Conservation (phyloP, 805 yeast genomes). For the Myxozyma neotropica region DNA sequence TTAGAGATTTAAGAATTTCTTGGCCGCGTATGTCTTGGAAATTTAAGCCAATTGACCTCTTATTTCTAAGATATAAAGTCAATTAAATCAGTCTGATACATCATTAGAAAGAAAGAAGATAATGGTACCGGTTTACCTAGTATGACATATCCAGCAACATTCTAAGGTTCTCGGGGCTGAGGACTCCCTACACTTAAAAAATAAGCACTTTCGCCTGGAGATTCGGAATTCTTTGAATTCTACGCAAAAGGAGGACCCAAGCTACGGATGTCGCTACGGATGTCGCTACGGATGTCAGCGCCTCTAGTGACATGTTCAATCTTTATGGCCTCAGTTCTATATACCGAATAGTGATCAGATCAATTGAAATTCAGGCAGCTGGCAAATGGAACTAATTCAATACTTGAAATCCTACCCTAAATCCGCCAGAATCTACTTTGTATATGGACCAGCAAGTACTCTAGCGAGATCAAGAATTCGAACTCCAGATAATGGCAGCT, state of each 20-base stretch:
- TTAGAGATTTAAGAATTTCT: slow-evolving; percentile 40
- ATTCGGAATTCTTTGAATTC: slow-evolving; percentile 6
- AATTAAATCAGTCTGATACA: background rate
- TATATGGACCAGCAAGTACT: slow-evolving; percentile 50
- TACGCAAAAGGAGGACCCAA: slow-evolving; percentile 51
- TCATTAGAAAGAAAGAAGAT: background rate
- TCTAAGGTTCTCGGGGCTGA: too few species aligned
- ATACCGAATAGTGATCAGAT: background rate
- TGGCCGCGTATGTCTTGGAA: slow-evolving; percentile 44
- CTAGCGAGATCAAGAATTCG: slow-evolving; percentile 46
- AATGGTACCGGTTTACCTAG: slow-evolving; percentile 23
- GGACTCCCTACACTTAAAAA: slow-evolving; percentile 41
- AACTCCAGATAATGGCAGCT: slow-evolving; percentile 43
- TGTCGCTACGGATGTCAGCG: slow-evolving; percentile 48
- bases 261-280: too few species aligned
- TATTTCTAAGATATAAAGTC: slow-evolving; percentile 40
- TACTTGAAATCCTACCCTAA: too few species aligned
- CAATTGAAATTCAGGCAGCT: too few species aligned
- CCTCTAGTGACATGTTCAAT: slow-evolving; percentile 49
- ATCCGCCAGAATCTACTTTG: slow-evolving; percentile 48
- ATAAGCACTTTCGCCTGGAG: slow-evolving; percentile 46
- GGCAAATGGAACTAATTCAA: background rate
- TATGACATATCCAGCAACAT: background rate
- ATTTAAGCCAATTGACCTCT: slow-evolving; percentile 45
- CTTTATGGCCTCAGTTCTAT: slow-evolving; percentile 47